Conservation (phyloP, 31 red algal species). For the Asparagopsis taxiformis region DNA sequence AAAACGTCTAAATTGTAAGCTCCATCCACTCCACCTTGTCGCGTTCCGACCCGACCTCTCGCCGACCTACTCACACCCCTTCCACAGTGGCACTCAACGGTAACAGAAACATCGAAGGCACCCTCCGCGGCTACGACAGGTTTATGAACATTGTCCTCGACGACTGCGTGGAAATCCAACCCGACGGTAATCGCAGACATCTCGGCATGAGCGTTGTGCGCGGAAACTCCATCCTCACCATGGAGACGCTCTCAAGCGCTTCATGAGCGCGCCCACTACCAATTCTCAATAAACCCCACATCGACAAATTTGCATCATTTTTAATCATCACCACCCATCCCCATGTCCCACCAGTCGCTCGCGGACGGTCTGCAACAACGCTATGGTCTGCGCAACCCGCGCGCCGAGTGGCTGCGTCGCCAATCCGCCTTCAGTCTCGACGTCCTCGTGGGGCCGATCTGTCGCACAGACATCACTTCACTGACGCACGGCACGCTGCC, state of each 20-base stretch:
- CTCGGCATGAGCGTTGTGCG: conserved; percentile 72
- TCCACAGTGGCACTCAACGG: conserved; percentile 76
- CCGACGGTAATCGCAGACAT: conserved; percentile 35
- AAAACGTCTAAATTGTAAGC: conserved; percentile 64
- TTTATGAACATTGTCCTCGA: conserved; percentile 91
- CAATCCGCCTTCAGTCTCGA: conserved; percentile 15
- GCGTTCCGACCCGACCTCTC: too few relatives aligned
- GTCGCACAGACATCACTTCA: conserved; percentile 23
- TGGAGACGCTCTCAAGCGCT: conserved; percentile 73
- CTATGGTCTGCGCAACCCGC: conserved; percentile 49
- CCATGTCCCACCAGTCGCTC: too few relatives aligned
- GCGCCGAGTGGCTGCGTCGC: conserved; percentile 42
- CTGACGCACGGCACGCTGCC: conserved; percentile 50
- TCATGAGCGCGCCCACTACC: too few relatives aligned
- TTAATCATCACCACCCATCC: too few relatives aligned
- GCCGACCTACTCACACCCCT: too few relatives aligned
- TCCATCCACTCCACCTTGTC: too few relatives aligned
- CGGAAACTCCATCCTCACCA: conserved; percentile 63
- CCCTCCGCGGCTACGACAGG: conserved; percentile 88
- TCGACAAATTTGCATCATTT: too few relatives aligned
- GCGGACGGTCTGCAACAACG: conserved; percentile 5
- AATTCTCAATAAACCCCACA: too few relatives aligned
- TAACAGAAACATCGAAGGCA: conserved; percentile 74
- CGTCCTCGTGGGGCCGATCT: conserved; percentile 26
- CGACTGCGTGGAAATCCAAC: conserved; percentile 65